Evolutionary conservation across 2,329 filamentous ascomycete genomes (phyloP).

Genomic region (Hypoxylon sp.): DNA sequence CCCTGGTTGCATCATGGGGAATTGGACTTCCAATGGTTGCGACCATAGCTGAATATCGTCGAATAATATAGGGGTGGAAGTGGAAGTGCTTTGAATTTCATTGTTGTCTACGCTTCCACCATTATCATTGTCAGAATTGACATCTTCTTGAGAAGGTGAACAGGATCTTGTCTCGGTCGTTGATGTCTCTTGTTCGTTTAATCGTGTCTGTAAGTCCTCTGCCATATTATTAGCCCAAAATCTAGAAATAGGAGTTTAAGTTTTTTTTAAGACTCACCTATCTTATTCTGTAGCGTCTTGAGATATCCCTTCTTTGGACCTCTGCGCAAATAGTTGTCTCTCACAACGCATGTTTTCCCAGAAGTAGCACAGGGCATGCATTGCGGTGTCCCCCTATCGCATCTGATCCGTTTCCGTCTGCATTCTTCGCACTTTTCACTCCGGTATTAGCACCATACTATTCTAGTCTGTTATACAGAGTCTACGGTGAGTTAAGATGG

Average conservation of each 20-base stretch:
- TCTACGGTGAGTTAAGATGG: constrained; percentile 2
- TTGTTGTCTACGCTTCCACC: not conserved
- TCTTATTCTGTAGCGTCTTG: constrained; percentile 1
- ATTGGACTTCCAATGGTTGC: constrained; percentile 3
- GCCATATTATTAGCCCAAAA: not conserved
- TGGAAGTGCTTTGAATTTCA: constrained; percentile 1
- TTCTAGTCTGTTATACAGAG: not conserved
- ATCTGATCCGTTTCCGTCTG: too few species aligned
- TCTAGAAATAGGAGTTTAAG: too few species aligned
- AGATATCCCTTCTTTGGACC: constrained; percentile 18
- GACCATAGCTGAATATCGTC: constrained; percentile 1
- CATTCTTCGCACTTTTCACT: too few species aligned
- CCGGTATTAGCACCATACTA: too few species aligned
- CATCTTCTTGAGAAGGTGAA: constrained; percentile 1
- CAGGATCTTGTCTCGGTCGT: not conserved
- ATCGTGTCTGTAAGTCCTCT: not conserved
- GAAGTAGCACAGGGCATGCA: too few species aligned
- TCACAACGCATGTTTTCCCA: constrained; percentile 7
- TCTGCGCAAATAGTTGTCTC: not conserved
- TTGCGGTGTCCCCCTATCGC: too few species aligned
- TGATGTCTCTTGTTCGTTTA: constrained; percentile 4
- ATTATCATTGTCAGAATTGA: constrained; percentile 2
- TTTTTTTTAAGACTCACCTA: constrained; percentile 9
- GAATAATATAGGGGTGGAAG: not conserved
- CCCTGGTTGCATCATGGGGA: constrained; percentile 3